Base-by-base conservation (phyloP, 169 alveolate genomes). In the Plasmodium yoelii region DNA sequence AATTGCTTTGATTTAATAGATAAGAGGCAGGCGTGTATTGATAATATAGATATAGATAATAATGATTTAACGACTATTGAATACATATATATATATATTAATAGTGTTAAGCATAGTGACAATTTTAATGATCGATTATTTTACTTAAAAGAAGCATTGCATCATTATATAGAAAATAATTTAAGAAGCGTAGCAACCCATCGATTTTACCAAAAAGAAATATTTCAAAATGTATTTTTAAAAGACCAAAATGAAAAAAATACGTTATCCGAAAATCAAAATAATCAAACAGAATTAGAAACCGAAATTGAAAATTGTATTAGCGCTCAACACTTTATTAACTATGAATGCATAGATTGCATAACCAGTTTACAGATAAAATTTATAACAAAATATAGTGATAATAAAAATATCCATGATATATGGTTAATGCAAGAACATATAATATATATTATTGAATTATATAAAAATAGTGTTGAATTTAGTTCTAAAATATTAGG, bases 351-450 rank as follows among this genome's bases (percentile, higher is more conserved):
- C 47, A 82, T 15, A 3, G 73, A 82, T 47, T 55, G 51, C 68
- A 82, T 82, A 24, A 18, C 51, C 22, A 82, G 90, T 42, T 59
- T 82, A 26, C 90, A 82, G 49, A 82, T 82, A 18, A 68, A 53
- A 26, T 82, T 82, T 47, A 18, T 39, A 26, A 82, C 69, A 59
- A 82, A 82, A 47, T 28, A 65, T 47, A 70, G 55, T 18, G 44
- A 82, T 67, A 34, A 19, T 42, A 82, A 82, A 53, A 82, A 82
- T 70, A 19, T 82, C 34, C 90, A 82, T 44, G 90, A 82, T 28
- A 61, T 82, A 70, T 82, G 90, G 90, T 65, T 82, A 67, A 82
- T 82, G 71, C 90, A 82, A 53, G 90, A 82, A 15, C 90, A 82
- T 55, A 34, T 82, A 34, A 34, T 82, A 67, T 72, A 82, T 60